These are phyloP conservation scores for Vicia villosa DNA, from an alignment of 306 rosid species.

Conservation along the genomic window DNA sequence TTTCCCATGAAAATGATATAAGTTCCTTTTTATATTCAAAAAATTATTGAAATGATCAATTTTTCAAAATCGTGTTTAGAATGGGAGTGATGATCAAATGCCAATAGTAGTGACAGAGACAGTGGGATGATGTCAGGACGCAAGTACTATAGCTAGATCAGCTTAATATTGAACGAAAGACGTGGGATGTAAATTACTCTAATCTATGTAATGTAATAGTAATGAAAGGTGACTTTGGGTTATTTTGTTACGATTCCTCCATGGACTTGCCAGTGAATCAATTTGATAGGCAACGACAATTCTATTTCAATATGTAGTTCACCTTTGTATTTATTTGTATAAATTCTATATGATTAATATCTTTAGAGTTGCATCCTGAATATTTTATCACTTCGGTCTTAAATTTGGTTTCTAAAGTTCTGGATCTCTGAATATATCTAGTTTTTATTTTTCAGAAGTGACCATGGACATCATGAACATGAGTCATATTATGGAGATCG, in stretches of 20 bases:
- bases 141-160: slow-evolving; percentile 16
- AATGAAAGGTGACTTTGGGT: slow-evolving; percentile 3
- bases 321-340: neutral
- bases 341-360: slow-evolving; percentile 25
- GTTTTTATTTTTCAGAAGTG: slow-evolving; percentile 56
- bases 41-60: neutral
- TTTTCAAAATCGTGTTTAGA: neutral
- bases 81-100: slow-evolving; percentile 17
- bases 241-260: slow-evolving; percentile 18
- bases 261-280: slow-evolving; percentile 9
- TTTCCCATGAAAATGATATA: slow-evolving; percentile 1
- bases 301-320: slow-evolving; percentile 24
- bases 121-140: slow-evolving; percentile 7
- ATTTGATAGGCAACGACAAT: slow-evolving; percentile 22
- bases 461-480: slow-evolving; percentile 93
- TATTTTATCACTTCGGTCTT: slow-evolving; percentile 19
- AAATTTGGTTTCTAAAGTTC: slow-evolving; percentile 21
- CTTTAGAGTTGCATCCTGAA: slow-evolving; percentile 13
- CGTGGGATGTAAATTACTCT: slow-evolving; percentile 19
- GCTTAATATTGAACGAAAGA: slow-evolving; percentile 10
- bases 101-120: slow-evolving; percentile 18
- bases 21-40: neutral
- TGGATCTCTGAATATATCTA: slow-evolving; percentile 23
- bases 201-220: slow-evolving; percentile 22
- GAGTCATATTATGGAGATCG: slow-evolving; percentile 97